phyloP scores from a whole-genome alignment of 257 asterid species.

The Ilex asprella region DNA sequence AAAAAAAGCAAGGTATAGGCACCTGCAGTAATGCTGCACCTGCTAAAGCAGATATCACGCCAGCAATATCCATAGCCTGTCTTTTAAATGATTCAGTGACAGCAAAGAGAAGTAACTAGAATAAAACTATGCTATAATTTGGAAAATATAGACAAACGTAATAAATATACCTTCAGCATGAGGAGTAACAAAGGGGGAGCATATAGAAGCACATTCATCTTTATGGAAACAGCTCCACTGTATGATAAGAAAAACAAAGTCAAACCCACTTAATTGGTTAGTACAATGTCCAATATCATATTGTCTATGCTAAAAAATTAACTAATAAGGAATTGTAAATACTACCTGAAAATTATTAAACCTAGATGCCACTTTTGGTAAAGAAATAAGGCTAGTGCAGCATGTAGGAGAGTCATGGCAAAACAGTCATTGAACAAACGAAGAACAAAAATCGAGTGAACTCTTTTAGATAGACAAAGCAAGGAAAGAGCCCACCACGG shows the following conservation, averaged over 20 bases:
- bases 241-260: constrained; percentile 35
- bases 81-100: constrained; percentile 18
- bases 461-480: constrained; percentile 74
- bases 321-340: constrained; percentile 5
- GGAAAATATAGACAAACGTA: constrained; percentile 12
- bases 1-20: constrained; percentile 22
- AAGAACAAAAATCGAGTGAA: constrained; percentile 91
- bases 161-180: constrained; percentile 60
- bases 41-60: constrained; percentile 78
- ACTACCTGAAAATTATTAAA: constrained; percentile 82
- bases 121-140: background rate
- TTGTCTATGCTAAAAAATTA: constrained; percentile 4
- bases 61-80: constrained; percentile 86
- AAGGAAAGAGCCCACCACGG: constrained; percentile 98
- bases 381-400: constrained; percentile 63
- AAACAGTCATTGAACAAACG: constrained; percentile 97
- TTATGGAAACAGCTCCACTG: constrained; percentile 94
- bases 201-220: constrained; percentile 89
- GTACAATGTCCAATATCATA: constrained; percentile 4
- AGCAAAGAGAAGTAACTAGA: constrained; percentile 7
- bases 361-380: constrained; percentile 93
- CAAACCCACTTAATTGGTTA: constrained; percentile 7
- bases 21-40: constrained; percentile 98
- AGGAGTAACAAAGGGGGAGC: constrained; percentile 79
- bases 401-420: constrained; percentile 83